phyloP scores from a whole-genome alignment of 2,329 filamentous ascomycete species.

The Diaporthe sp. region DNA sequence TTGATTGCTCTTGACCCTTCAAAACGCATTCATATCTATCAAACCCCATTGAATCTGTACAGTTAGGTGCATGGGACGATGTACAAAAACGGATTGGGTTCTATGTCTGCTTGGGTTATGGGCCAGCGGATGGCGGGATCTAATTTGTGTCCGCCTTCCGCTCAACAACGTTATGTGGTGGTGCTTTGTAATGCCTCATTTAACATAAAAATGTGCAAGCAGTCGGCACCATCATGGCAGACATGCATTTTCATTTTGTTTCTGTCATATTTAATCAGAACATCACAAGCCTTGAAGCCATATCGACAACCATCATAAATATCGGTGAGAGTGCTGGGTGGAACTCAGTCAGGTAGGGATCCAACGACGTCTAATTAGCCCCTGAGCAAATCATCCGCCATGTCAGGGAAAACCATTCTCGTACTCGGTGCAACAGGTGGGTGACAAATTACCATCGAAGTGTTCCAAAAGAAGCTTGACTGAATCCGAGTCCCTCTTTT shows the following conservation, averaged over 20 bases:
- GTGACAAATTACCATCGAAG: neutral
- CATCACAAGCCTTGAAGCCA: neutral
- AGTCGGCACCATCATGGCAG: neutral
- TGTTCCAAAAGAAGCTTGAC: rapidly evolving
- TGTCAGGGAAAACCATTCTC: neutral
- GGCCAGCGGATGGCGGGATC: neutral
- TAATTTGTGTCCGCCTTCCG: neutral
- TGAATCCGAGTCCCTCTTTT: neutral
- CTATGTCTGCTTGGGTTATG: neutral
- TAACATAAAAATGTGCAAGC: neutral
- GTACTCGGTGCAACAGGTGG: constrained; percentile 10
- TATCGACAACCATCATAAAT: no score
- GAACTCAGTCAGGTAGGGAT: no score
- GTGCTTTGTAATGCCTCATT: neutral
- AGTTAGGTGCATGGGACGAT: no score
- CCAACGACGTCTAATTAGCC: neutral
- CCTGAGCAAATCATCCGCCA: neutral
- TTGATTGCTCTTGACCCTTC: no score
- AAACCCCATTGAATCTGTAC: no score
- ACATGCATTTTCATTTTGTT: no score
- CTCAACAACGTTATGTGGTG: neutral
- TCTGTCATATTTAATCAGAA: neutral
- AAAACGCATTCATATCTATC: no score
- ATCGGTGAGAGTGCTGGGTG: neutral
- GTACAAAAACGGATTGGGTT: neutral